Evolutionary conservation across 2,329 filamentous ascomycete genomes (phyloP).

Genomic region (Cytospora chrysosperma): DNA sequence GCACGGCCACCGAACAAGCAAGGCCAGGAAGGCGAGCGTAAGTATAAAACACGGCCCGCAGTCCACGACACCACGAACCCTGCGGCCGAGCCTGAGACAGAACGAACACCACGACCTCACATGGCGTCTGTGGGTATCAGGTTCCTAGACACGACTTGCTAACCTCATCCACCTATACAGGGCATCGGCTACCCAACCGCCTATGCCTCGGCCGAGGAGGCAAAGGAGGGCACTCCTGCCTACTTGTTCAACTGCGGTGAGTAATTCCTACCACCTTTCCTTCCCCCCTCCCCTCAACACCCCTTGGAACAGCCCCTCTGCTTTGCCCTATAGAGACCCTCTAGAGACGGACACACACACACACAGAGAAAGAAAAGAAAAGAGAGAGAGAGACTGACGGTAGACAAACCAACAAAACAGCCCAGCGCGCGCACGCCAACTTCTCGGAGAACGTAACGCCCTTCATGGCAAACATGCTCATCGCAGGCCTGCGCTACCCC

Average conservation of each 20-base stretch:
- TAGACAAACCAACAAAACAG: slow-evolving; percentile 31
- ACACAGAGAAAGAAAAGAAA: background rate
- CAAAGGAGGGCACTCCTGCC: slow-evolving; percentile 53
- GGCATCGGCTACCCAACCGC: slow-evolving; percentile 56
- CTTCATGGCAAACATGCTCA: slow-evolving; percentile 51
- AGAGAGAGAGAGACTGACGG: background rate
- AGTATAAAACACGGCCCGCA: background rate
- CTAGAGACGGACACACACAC: no score
- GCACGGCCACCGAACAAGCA: slow-evolving; percentile 48
- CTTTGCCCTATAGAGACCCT: no score
- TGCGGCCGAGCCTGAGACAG: background rate
- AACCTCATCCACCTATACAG: background rate
- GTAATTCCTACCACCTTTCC: slow-evolving; percentile 26
- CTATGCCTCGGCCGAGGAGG: slow-evolving; percentile 56
- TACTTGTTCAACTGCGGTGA: slow-evolving; percentile 62
- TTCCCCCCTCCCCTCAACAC: background rate
- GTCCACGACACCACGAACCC: background rate
- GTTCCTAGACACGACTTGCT: background rate
- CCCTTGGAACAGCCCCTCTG: no score
- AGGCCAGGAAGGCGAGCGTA: slow-evolving; percentile 48
- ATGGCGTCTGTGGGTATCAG: background rate
- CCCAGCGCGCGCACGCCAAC: slow-evolving; percentile 62
- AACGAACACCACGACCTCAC: background rate
- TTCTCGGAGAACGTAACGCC: slow-evolving; percentile 61
- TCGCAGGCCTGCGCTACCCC: slow-evolving; percentile 58